Evolutionary conservation across 2,329 filamentous ascomycete genomes (phyloP), one percentile per base, ranked within the genome.

Genomic region (Venturia nashicola): DNA sequence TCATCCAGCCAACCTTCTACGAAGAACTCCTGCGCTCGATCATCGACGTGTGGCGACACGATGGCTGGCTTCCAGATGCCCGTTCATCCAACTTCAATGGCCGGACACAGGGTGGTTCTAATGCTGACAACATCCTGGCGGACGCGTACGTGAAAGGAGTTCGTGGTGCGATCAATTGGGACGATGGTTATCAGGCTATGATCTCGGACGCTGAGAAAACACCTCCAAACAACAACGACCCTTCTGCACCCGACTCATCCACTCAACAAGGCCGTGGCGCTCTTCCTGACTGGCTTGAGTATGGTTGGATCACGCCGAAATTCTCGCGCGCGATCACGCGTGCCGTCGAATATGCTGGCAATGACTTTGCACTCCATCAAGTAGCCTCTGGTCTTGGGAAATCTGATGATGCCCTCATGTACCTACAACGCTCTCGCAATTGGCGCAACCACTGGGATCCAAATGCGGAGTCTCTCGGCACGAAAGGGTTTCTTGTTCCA

Each of bases 371-470:
- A 0, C 74, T 90, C 3, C 82, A 84, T 65, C 83, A 86, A 70
- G 83, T 90, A 12, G 87, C 87, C 3, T 72, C 69, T 1, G 86
- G 85, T 0, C 73, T 88, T 2, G 79, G 77, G 1, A 79, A 81
- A 59, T 64, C 69, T 0, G 73, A 74, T 0, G 83, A 86, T 51
- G 81, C 82, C 3, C 66, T 74, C 2, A 85, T 79, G 62, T 90
- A 89, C 67, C 76, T 88, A 34, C 75, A 80, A 57, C 81, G 86
- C 9, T 87, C 85, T 0, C 78, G 80, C 11, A 86, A 88, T 69
- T 90, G 87, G 87, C 80, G 84, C 18, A 89, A 88, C 69, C 86
- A 89, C 67, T 90, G 86, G 86, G 86, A 89, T 70, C 70, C 79
- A 0, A 71, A 82, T 59, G 79, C 83, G 55, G 77, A 76, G 0